phyloP scores from a whole-genome alignment of 352 stramenopile species.

The Phytophthora fragariaefolia region DNA sequence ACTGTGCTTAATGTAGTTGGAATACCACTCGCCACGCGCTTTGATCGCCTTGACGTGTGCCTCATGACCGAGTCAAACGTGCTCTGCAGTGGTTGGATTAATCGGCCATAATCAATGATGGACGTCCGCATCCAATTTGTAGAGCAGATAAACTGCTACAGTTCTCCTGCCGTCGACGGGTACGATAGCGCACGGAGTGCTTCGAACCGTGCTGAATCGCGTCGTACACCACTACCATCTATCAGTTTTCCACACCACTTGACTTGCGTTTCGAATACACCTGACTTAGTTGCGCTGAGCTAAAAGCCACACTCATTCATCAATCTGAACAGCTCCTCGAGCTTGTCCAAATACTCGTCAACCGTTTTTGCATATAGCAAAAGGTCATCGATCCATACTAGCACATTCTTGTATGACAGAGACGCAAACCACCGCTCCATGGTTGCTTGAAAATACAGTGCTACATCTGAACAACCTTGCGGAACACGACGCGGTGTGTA shows the following conservation, averaged over 20 bases:
- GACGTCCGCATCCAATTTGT: conserved; percentile 7
- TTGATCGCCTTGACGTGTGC: too few relatives aligned
- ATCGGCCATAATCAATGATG: neutral
- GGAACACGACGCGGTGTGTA: neutral
- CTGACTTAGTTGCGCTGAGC: conserved; percentile 28
- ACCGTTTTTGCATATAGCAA: conserved; percentile 27
- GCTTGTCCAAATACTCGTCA: conserved; percentile 22
- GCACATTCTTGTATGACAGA: conserved; percentile 9
- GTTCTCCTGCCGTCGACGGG: conserved; percentile 3
- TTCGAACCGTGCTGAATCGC: neutral
- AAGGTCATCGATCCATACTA: conserved; percentile 41
- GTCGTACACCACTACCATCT: neutral
- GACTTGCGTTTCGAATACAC: conserved; percentile 20
- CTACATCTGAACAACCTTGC: conserved; percentile 1
- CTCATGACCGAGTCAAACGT: too few relatives aligned
- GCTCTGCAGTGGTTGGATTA: neutral
- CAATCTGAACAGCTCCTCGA: conserved; percentile 28
- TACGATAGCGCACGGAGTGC: neutral
- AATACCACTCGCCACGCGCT: too few relatives aligned
- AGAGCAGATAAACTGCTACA: conserved; percentile 12
- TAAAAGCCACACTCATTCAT: conserved; percentile 29
- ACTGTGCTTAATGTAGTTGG: too few relatives aligned
- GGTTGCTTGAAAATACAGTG: conserved; percentile 4
- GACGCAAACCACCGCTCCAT: conserved; percentile 4
- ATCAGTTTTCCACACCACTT: conserved; percentile 30